Evolutionary conservation across 768 basidiomycete genomes (phyloP), one percentile per base, ranked within the genome.

Genomic region (Rhizopogon vesiculosus): DNA sequence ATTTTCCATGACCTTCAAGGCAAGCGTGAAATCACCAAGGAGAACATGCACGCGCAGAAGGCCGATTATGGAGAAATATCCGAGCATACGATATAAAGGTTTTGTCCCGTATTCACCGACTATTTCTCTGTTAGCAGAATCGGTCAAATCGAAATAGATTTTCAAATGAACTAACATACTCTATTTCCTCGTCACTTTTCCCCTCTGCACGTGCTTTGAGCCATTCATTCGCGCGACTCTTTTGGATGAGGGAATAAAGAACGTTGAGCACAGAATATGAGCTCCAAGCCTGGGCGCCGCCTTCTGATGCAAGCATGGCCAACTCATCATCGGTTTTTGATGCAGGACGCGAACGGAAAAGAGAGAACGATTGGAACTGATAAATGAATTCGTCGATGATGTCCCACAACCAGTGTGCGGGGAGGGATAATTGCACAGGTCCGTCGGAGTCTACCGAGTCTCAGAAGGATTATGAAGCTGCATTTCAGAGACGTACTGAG

Each of bases 231-330:
- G 94, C 91, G 70, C 86, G 87, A 5, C 90, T 92, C 73, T 98
- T 98, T 81, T 98, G 96, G 60, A 99, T 95, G 63, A 99, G 81
- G 18, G 94, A 98, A 76, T 99, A 99, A 28, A 99, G 80, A 40
- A 99, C 96, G 74, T 99, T 98, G 64, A 99, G 81, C 28, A 98
- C 96, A 59, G 91, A 94, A 77, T 99, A 99, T 50, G 93, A 96
- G 64, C 89, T 93, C 97, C 97, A 99, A 55, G 95, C 88, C 83
- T 94, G 61, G 12, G 78, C 82, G 60, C 90, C 72, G 69, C 83
- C 83, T 41, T 85, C 86, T 40, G 93, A 91, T 3, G 81, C 85
- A 22, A 98, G 80, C 78, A 93, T 80, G 48, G 79, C 66, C 40
- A 94, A 78, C 69, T 98, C 95, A 63, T 98, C 96, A 41, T 93